Conservation (phyloP, 495 filamentous ascomycete species). For the Parachaetomium inaequale region DNA sequence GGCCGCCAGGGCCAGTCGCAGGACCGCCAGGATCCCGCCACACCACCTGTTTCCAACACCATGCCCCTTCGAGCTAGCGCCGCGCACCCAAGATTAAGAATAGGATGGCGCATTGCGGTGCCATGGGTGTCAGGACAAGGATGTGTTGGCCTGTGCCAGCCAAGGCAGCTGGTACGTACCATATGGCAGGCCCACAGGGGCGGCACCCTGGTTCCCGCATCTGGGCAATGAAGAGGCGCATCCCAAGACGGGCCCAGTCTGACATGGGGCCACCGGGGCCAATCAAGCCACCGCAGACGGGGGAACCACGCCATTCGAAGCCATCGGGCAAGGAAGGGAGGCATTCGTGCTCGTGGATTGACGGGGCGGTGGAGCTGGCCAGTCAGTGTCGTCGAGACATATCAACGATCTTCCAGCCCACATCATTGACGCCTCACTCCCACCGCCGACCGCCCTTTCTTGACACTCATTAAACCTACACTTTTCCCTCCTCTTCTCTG, state of each 20-base stretch:
- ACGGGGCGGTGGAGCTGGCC: conserved; percentile 32
- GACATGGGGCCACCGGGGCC: conserved; percentile 31
- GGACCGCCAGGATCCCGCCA: conserved; percentile 18
- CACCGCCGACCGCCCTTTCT: conserved; percentile 24
- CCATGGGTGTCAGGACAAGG: conserved; percentile 26
- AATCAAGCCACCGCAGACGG: conserved; percentile 30
- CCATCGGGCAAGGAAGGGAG: conserved; percentile 20
- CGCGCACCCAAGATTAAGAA: conserved; percentile 35
- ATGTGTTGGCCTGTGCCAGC: conserved; percentile 30
- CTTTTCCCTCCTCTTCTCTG: conserved; percentile 25
- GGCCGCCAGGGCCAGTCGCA: conserved; percentile 20
- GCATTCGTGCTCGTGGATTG: conserved; percentile 8
- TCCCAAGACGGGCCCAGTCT: conserved; percentile 23
- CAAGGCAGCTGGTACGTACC: conserved; percentile 10
- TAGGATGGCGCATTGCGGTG: conserved; percentile 32
- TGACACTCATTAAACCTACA: conserved; percentile 36
- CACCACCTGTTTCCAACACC: conserved; percentile 20
- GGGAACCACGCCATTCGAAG: conserved; percentile 34
- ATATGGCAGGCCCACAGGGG: neutral
- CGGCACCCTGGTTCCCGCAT: conserved; percentile 10
- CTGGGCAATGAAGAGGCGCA: conserved; percentile 21
- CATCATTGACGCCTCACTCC: conserved; percentile 29
- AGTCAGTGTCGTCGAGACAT: conserved; percentile 29
- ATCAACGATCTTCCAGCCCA: conserved; percentile 33
- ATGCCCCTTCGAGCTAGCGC: conserved; percentile 28